Conservation (phyloP, 2,329 filamentous ascomycete species). For the Fusarium caatingaense region DNA sequence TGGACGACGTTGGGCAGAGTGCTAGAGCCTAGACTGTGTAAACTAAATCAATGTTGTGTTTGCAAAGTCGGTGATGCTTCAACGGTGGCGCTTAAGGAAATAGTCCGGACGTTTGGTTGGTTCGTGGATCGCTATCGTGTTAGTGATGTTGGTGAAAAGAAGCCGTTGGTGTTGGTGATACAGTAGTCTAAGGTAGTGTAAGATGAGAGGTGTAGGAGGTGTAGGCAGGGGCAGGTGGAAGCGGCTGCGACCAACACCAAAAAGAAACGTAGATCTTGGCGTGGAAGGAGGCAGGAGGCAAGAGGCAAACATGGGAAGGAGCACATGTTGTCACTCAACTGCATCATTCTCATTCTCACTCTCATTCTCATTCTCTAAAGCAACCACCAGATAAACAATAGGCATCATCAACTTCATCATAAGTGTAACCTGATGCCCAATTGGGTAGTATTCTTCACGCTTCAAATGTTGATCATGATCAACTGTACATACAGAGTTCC, state of each 20-base stretch:
- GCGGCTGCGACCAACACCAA: constrained; percentile 26
- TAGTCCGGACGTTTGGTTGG: constrained; percentile 21
- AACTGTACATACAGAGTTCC: not conserved
- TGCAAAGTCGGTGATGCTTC: constrained; percentile 16
- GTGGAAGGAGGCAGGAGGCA: constrained; percentile 2
- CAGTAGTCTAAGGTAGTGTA: not conserved
- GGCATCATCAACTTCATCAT: constrained; percentile 9
- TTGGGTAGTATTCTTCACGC: constrained; percentile 1
- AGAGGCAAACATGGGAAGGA: not conserved
- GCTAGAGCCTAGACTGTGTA: not conserved
- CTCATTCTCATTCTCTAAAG: not conserved
- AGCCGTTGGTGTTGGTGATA: constrained; percentile 19
- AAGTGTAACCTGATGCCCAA: not conserved
- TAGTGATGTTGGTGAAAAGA: constrained; percentile 25
- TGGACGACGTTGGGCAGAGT: not conserved
- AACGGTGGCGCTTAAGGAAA: not conserved
- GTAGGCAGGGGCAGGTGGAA: constrained; percentile 3
- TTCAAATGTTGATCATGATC: constrained; percentile 1
- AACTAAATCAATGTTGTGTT: not conserved
- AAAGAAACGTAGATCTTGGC: constrained; percentile 1
- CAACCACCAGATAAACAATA: not conserved
- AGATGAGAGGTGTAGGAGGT: not conserved
- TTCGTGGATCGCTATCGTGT: constrained; percentile 9
- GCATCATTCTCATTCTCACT: not conserved
- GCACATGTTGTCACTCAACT: not conserved